These are phyloP conservation scores for Clitoria ternatea DNA, from an alignment of 306 rosid species.

Conservation along the genomic window DNA sequence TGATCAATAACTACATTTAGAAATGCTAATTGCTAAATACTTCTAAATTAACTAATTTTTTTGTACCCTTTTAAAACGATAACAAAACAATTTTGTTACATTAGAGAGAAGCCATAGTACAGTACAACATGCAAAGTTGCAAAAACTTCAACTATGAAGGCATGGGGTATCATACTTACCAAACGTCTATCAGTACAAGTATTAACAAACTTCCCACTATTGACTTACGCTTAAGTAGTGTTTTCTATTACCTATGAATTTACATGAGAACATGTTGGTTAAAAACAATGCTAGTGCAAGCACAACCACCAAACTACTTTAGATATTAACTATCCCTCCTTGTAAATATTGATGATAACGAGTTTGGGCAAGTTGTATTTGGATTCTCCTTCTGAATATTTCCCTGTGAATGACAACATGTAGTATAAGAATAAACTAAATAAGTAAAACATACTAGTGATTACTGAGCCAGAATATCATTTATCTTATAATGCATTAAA, in stretches of 20 bases:
- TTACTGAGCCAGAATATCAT: no score
- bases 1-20: background rate
- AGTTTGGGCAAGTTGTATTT: slow-evolving; percentile 63
- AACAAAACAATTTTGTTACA: background rate
- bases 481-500: no score
- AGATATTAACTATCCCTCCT: background rate
- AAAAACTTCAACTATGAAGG: background rate
- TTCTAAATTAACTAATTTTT: background rate
- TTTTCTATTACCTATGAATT: background rate
- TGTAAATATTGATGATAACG: background rate
- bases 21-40: background rate
- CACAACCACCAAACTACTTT: background rate
- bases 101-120: background rate
- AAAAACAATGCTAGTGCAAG: background rate
- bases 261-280: background rate
- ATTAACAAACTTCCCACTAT: background rate
- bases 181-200: no score
- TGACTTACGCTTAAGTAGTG: background rate
- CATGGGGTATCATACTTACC: no score
- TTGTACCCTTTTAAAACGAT: background rate
- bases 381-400: slow-evolving; percentile 85
- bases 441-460: background rate
- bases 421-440: background rate
- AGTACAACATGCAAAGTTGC: background rate
- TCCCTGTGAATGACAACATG: slow-evolving; percentile 45